Base-by-base conservation (phyloP, 176 grass and related monocot species). In the Tillandsia fasciculata region DNA sequence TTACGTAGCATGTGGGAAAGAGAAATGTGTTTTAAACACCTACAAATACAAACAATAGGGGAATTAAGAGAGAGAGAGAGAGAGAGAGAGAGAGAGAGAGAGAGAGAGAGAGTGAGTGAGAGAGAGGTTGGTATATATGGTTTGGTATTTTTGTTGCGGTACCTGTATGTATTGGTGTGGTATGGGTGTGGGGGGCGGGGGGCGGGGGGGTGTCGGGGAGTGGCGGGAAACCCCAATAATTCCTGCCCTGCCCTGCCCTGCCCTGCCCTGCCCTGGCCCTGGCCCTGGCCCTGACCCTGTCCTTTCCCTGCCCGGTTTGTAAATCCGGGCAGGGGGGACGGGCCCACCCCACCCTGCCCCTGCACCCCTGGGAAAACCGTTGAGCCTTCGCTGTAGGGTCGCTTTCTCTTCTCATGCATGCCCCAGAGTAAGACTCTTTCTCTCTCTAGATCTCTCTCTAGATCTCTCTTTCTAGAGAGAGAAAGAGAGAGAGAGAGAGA, bases 181-280 rank as follows among this genome's bases (percentile, higher is more conserved):
- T n/a, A 20, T 26, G 12, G 48, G 14, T 18, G n/a, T 59, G 14
- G 56, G 9, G 2, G 2, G 53, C 14, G 1, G 11, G 53, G 53
- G 20, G 20, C 20, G 20, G 20, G 20, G 20, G 20, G 56, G 56
- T 5, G 15, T 61, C 14, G 17, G 10, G n/a, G 17, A 61, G 52
- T 58, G 52, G 70, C 70, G 70, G 70, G 70, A 58, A 72, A 33
- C 70, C 70, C 70, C 52, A 72, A 72, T 57, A 72, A 72, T 54
- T 72, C 70, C 70, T 58, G 70, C 52, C 70, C 49, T 14, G 56
- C 14, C 56, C 20, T 59, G 12, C 52, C 51, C 11, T 24, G 23
- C 23, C 70, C 70, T n/a, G n/a, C n/a, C n/a, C n/a, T 58, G 70
- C 52, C 70, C 49, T 15, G 56, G 70, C 52, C 52, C 49, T 15